phyloP scores from a whole-genome alignment of 176 grass and related monocot species.

The Oropetium thomaeum region DNA sequence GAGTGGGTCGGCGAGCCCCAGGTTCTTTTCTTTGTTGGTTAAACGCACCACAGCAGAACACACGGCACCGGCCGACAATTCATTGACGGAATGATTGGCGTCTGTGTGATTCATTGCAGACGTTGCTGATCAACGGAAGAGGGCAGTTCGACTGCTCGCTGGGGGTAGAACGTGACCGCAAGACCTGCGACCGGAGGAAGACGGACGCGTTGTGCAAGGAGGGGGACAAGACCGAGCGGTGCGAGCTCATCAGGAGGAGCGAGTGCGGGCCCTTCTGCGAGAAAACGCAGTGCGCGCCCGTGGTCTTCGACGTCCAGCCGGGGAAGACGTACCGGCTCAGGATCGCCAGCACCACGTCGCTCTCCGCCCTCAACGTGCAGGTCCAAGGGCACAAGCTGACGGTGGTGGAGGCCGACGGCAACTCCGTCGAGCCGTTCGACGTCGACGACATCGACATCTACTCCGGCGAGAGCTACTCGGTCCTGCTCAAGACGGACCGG shows the following conservation, averaged over 20 bases:
- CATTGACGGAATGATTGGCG: too few relatives aligned
- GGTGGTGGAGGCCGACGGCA: conserved; percentile 87
- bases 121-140: conserved; percentile 71
- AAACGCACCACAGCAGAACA: too few relatives aligned
- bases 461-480: conserved; percentile 91
- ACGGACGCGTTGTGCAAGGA: background rate
- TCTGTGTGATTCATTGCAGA: too few relatives aligned
- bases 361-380: conserved; percentile 70
- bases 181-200: too few relatives aligned
- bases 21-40: too few relatives aligned
- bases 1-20: conserved; percentile 88
- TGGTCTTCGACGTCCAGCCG: conserved; percentile 50
- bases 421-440: conserved; percentile 65
- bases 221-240: too few relatives aligned
- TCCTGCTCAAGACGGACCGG: conserved; percentile 51
- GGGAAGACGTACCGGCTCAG: conserved; percentile 79
- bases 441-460: conserved; percentile 88
- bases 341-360: conserved; percentile 78
- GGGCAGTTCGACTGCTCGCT: conserved; percentile 77
- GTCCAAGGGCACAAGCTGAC: conserved; percentile 59
- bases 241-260: background rate
- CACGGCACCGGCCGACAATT: too few relatives aligned
- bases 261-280: conserved; percentile 40
- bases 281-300: conserved; percentile 38
- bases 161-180: background rate